Evolutionary conservation across 2,329 filamentous ascomycete species (phyloP), one percentile per base, ranked within the genome.

Genomic region (Aspergillus phoenicis): DNA sequence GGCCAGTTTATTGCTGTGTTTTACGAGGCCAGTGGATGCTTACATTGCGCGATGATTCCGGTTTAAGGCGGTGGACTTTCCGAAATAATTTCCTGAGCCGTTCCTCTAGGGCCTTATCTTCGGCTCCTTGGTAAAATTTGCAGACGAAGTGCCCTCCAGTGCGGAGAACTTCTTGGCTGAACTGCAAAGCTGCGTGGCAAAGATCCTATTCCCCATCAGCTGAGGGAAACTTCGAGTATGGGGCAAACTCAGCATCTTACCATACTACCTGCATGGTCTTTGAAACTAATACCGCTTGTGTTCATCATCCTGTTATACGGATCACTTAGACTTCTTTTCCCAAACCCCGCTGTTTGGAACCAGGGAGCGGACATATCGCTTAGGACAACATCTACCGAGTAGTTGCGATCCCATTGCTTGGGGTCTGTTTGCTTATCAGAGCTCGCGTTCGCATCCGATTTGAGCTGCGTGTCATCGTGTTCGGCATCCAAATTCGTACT

Each of bases 291-390:
- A 59, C 95, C 95, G 80, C 91, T 97, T 70, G 94, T 97, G 79
- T 99, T 99, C 93, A 97, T 97, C 89, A 99, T 90, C 95, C 95
- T 99, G 85, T 81, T 77, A 87, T 96, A 95, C 66, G 93, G 92
- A 86, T 95, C 90, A 94, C 89, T 96, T 86, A 97, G 85, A 83
- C 89, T 96, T 82, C 87, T 92, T 82, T 90, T 89, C 82, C 87
- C 89, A 82, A 91, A 93, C 73, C 89, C 89, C 72, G 84, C 83
- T 57, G 86, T 90, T 82, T 91, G 90, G 71, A 87, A 84, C 93
- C 93, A 97, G 89, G 95, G 93, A 84, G 85, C 94, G 87, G 89
- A 99, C 95, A 99, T 99, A 85, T 99, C 95, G 87, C 92, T 97
- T 75, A 99, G 82, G 75, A 99, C 91, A 73, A 99, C 87, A 80